These are phyloP conservation scores for Sarocladiaceae sp. DNA, from an alignment of 2,329 filamentous ascomycete species.

Conservation along the genomic window DNA sequence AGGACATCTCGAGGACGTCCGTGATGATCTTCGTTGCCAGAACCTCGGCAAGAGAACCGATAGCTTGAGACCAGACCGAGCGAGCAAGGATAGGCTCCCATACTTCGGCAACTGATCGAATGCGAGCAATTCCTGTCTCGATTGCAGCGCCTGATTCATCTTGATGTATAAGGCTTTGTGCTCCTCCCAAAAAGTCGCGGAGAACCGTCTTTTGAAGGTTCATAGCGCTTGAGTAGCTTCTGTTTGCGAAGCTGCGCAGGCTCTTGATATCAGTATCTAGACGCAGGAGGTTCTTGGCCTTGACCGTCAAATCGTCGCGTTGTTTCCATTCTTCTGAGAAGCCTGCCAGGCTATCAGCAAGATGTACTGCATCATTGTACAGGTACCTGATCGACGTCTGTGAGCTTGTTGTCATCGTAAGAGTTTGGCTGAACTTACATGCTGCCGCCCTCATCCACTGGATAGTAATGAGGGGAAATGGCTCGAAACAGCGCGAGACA, in stretches of 20 bases:
- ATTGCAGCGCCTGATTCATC: constrained; percentile 47
- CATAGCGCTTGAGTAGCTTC: constrained; percentile 57
- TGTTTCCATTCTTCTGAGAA: constrained; percentile 46
- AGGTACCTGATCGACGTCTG: constrained; percentile 42
- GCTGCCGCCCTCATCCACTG: constrained; percentile 52
- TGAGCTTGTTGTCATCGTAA: too few relatives aligned
- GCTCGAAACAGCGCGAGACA: constrained; percentile 74
- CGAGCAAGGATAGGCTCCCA: constrained; percentile 54
- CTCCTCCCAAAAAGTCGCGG: constrained; percentile 54
- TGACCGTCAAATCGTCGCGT: constrained; percentile 43
- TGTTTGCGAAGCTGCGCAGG: constrained; percentile 53
- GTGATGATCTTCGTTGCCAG: constrained; percentile 52
- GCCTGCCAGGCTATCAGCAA: constrained; percentile 49
- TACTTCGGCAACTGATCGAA: constrained; percentile 45
- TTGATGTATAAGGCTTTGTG: constrained; percentile 54
- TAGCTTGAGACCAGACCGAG: constrained; percentile 57
- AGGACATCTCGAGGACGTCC: constrained; percentile 56
- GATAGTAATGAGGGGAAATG: constrained; percentile 68
- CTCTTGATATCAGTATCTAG: constrained; percentile 55
- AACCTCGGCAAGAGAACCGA: constrained; percentile 53
- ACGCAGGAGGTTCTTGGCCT: constrained; percentile 48
- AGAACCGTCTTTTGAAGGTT: constrained; percentile 53
- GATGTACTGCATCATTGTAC: constrained; percentile 61
- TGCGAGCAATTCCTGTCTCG: constrained; percentile 45
- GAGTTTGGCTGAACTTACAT: too few relatives aligned